phyloP scores from a whole-genome alignment of 2,329 filamentous ascomycete species.

The Pseudogymnoascus destructans region DNA sequence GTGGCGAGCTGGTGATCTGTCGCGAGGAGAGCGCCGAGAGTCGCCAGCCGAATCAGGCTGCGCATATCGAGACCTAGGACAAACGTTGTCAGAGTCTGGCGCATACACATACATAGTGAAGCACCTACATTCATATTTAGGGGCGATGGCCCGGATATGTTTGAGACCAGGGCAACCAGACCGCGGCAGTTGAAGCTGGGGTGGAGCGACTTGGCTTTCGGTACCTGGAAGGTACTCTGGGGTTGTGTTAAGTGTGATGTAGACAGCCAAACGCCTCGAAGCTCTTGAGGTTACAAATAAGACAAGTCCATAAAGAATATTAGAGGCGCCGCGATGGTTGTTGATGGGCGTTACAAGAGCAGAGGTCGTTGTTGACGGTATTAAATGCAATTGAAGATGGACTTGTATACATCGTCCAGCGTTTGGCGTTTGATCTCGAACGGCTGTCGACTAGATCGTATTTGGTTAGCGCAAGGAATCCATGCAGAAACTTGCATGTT shows the following conservation, averaged over 20 bases:
- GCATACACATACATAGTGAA: background rate
- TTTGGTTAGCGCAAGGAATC: background rate
- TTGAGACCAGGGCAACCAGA: background rate
- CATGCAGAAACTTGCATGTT: constrained; percentile 4
- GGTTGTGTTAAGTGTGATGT: background rate
- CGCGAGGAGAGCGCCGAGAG: constrained; percentile 30
- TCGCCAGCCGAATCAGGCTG: constrained; percentile 27
- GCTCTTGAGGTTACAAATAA: background rate
- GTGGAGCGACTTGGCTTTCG: constrained; percentile 6
- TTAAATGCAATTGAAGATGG: constrained; percentile 1
- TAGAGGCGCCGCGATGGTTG: constrained; percentile 6
- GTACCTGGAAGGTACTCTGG: background rate
- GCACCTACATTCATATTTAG: constrained; percentile 23
- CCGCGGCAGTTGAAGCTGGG: constrained; percentile 3
- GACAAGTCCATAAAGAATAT: background rate
- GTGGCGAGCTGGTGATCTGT: constrained; percentile 27
- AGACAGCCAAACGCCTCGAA: constrained; percentile 1
- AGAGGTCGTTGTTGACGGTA: background rate
- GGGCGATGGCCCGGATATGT: constrained; percentile 21
- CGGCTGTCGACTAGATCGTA: background rate
- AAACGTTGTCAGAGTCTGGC: background rate
- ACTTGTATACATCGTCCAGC: constrained; percentile 8
- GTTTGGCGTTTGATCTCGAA: constrained; percentile 9
- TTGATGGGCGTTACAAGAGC: background rate
- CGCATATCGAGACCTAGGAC: constrained; percentile 24